Conservation (phyloP, 305 asterid species). For the Fraxinus velutina region DNA sequence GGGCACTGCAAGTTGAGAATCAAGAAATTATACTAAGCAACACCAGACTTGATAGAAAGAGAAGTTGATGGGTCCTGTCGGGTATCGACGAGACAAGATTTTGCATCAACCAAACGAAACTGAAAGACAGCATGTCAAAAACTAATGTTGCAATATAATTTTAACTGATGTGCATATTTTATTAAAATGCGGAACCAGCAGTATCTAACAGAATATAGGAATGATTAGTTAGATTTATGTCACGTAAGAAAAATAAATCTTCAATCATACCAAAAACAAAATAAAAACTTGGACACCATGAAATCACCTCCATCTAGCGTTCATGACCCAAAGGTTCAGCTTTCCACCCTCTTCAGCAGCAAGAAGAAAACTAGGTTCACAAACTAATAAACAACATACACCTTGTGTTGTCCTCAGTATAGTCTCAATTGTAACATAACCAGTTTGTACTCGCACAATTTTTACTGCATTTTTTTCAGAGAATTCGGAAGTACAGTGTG, state of each 20-base stretch:
- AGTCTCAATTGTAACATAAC: slow-evolving; percentile 59
- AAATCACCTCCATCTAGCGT: slow-evolving; percentile 81
- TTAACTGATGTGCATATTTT: not conserved
- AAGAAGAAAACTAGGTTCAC: slow-evolving; percentile 69
- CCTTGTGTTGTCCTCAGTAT: slow-evolving; percentile 51
- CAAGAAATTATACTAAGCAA: slow-evolving; percentile 17
- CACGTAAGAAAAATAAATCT: not conserved
- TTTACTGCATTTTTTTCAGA: slow-evolving; percentile 62
- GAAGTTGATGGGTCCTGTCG: not conserved
- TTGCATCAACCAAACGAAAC: not conserved
- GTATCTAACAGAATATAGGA: not conserved
- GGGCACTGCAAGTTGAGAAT: slow-evolving; percentile 54
- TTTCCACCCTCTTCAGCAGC: slow-evolving; percentile 85
- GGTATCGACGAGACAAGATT: not conserved
- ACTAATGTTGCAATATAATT: not conserved
- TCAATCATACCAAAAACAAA: not conserved
- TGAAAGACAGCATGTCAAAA: not conserved
- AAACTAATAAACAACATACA: slow-evolving; percentile 66
- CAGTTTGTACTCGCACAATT: slow-evolving; percentile 60
- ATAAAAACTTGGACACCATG: slow-evolving; percentile 5
- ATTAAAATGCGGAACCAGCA: not conserved
- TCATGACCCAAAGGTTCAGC: slow-evolving; percentile 82
- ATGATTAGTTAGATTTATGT: not conserved
- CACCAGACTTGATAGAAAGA: slow-evolving; percentile 3
- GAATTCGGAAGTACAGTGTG: slow-evolving; percentile 54